These are phyloP conservation scores for Glonium stellatum DNA, from an alignment of 495 filamentous ascomycete species.

Conservation along the genomic window DNA sequence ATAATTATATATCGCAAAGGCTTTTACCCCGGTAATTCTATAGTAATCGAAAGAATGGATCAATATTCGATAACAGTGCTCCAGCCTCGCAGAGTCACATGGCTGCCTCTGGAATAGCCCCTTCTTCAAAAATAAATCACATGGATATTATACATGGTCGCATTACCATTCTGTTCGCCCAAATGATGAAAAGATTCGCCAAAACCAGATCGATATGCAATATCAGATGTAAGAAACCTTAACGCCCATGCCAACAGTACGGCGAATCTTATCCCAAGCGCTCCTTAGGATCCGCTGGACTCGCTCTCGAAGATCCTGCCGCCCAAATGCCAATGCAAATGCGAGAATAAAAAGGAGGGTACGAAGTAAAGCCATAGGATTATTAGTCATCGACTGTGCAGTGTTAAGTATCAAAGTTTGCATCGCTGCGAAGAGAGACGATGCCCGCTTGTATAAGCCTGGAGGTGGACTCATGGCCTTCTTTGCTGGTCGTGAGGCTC, in stretches of 20 bases:
- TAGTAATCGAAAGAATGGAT: no score
- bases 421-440: slow-evolving; percentile 47
- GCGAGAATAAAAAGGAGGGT: slow-evolving; percentile 77
- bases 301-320: slow-evolving; percentile 67
- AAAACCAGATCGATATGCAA: neutral
- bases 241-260: slow-evolving; percentile 91
- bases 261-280: slow-evolving; percentile 75
- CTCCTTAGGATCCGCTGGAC: slow-evolving; percentile 57
- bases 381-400: slow-evolving; percentile 55
- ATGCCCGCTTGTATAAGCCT: slow-evolving; percentile 45
- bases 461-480: slow-evolving; percentile 35
- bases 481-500: slow-evolving; percentile 30
- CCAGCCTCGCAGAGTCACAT: no score
- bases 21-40: no score
- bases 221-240: slow-evolving; percentile 90
- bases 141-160: neutral
- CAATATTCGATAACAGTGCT: no score
- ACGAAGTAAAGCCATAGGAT: slow-evolving; percentile 67
- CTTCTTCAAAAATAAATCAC: neutral
- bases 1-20: no score
- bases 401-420: slow-evolving; percentile 57
- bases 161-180: neutral
- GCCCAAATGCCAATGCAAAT: slow-evolving; percentile 67
- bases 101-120: no score
- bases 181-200: neutral